These are phyloP conservation scores for Apiotrichum brassicae DNA, from an alignment of 1,284 basidiomycete species.

Conservation along the genomic window DNA sequence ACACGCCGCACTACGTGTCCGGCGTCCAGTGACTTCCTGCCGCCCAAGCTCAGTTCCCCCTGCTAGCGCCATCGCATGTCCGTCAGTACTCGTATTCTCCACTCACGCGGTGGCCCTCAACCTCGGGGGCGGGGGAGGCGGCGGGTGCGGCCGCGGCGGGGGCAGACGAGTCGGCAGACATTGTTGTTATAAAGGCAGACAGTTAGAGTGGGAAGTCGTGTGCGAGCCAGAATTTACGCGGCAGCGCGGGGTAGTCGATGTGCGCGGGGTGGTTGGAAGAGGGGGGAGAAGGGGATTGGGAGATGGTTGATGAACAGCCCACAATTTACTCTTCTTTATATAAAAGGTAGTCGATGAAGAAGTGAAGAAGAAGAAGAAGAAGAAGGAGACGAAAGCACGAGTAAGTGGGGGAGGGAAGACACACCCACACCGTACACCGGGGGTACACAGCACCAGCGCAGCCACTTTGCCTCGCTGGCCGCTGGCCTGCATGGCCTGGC, in stretches of 20 bases:
- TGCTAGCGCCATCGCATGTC: too few relatives aligned
- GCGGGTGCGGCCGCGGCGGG: conserved; percentile 5
- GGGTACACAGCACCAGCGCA: too few relatives aligned
- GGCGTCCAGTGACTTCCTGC: too few relatives aligned
- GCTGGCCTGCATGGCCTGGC: too few relatives aligned
- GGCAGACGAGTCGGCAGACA: conserved; percentile 17
- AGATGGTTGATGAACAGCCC: conserved; percentile 2
- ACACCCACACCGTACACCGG: too few relatives aligned
- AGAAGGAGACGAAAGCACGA: background rate
- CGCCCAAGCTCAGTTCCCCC: too few relatives aligned
- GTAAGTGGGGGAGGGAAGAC: background rate
- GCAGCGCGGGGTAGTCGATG: conserved; percentile 8
- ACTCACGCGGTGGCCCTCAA: conserved; percentile 27
- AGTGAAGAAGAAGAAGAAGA: conserved; percentile 5
- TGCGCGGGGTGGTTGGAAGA: conserved; percentile 3
- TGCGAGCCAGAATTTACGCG: conserved; percentile 2
- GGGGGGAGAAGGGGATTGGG: conserved; percentile 6
- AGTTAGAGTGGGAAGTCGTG: background rate
- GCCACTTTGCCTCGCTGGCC: too few relatives aligned
- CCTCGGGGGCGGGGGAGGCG: conserved; percentile 4
- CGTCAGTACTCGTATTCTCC: too few relatives aligned
- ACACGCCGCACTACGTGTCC: too few relatives aligned
- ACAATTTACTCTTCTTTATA: conserved; percentile 11
- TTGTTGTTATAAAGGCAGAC: conserved; percentile 1
- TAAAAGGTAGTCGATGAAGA: conserved; percentile 10